Conservation (phyloP, 2,329 filamentous ascomycete species). For the Plectosphaerella plurivora region DNA sequence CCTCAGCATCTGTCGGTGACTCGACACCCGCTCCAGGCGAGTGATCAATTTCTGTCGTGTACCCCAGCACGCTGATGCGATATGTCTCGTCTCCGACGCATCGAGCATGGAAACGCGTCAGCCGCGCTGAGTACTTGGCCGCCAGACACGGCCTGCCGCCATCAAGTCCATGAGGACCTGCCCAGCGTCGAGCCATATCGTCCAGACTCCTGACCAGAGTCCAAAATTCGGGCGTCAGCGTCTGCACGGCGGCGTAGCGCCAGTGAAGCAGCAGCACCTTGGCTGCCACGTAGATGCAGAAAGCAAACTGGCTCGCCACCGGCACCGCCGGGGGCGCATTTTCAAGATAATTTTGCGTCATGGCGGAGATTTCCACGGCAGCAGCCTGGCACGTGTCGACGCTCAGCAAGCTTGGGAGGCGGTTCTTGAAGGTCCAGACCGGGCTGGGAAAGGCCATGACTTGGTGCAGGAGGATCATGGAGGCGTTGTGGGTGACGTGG, state of each 20-base stretch:
- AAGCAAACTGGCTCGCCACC: slow-evolving; percentile 32
- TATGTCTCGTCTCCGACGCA: slow-evolving; percentile 5
- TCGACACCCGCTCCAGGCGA: neutral
- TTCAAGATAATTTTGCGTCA: slow-evolving; percentile 34
- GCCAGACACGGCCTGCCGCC: slow-evolving; percentile 3
- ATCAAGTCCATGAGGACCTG: slow-evolving; percentile 4
- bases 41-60: slow-evolving; percentile 9
- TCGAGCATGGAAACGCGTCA: slow-evolving; percentile 6
- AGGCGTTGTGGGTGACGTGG: slow-evolving; percentile 29
- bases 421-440: slow-evolving; percentile 4
- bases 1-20: neutral
- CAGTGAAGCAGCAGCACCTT: slow-evolving; percentile 30
- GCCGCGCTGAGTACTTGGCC: slow-evolving; percentile 8
- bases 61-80: slow-evolving; percentile 6
- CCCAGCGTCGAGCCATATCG: slow-evolving; percentile 15
- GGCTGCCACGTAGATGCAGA: slow-evolving; percentile 35
- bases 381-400: slow-evolving; percentile 38
- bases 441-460: slow-evolving; percentile 20
- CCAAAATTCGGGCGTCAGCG: slow-evolving; percentile 17
- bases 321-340: slow-evolving; percentile 17
- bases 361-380: slow-evolving; percentile 34
- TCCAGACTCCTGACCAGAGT: slow-evolving; percentile 13
- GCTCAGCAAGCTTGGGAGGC: slow-evolving; percentile 26
- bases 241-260: slow-evolving; percentile 16
- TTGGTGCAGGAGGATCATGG: slow-evolving; percentile 30